Base-by-base conservation (phyloP, 1,284 basidiomycete genomes). In the Apiotrichum veenhuisii region DNA sequence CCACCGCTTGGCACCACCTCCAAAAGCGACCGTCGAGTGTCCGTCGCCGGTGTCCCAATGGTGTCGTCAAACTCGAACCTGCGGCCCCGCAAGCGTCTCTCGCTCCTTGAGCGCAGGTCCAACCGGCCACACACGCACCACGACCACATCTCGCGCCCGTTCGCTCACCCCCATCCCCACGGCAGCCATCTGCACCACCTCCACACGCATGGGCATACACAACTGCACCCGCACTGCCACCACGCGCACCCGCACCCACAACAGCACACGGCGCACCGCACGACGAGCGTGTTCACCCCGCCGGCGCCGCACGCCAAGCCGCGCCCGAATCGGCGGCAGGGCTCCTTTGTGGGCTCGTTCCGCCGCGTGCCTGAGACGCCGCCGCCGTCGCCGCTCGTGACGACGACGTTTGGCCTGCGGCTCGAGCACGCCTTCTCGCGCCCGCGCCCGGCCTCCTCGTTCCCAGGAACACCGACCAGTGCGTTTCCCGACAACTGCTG, bases 181-280 rank as follows among this genome's bases (percentile, higher is more conserved):
- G 40, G 26, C 15, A 25, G 46, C 9, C 34, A 17, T 25, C 33
- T 36, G 10, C 22, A 48, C 33, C 25, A 36, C 10, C 25, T 22
- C 7, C 30, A n/a, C 12, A 30, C 46, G 33, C 34, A 34, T 30
- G 5, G 33, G 18, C 25, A 22, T 14, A n/a, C 20, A 15, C 18
- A 20, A 14, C 18, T 9, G 10, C 33, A 34, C 15, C 10, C 10
- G 10, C 33, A 40, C 38, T 9, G 18, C 17, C 38, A 40, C 38
- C 38, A 20, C 38, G 18, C 17, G 3, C 53, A 49, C 8, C n/a
- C n/a, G n/a, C n/a, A n/a, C n/a, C n/a, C n/a, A n/a, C n/a, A n/a
- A n/a, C 47, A 44, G 25, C 40, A 48, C 27, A 44, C 43, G 3
- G 54, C 43, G 17, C 54, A 55, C 27, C 54, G 48, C 34, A 51